phyloP scores from a whole-genome alignment of 129 eudicot genomes.

The Tagetes erecta region DNA sequence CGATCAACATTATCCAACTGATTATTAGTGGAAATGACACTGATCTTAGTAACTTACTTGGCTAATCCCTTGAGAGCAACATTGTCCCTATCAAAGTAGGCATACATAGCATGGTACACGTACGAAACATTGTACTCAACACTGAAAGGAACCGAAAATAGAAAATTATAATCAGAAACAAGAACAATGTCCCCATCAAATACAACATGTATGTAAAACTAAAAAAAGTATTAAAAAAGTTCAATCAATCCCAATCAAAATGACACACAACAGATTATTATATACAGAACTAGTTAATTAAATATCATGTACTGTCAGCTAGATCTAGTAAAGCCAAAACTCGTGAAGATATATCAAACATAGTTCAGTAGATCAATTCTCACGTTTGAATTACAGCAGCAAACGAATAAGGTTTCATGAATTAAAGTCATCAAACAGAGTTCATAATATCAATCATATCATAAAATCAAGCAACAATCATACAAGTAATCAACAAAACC shows the following conservation, averaged over 20 bases:
- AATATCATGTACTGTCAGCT: background rate
- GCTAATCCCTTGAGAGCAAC: conserved; percentile 95
- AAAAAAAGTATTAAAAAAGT: conserved; percentile 3
- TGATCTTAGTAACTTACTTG: conserved; percentile 48
- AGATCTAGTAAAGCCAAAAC: background rate
- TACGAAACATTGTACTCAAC: conserved; percentile 96
- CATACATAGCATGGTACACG: conserved; percentile 91
- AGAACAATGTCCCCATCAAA: conserved; percentile 25
- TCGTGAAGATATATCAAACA: conserved; percentile 26
- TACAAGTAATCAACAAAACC: too few species aligned
- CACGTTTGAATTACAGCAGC: background rate
- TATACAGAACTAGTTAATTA: background rate
- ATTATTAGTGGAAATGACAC: background rate
- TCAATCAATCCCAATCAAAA: background rate
- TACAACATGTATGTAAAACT: background rate
- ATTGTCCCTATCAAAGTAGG: conserved; percentile 92
- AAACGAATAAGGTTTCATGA: background rate
- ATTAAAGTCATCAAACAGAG: conserved; percentile 4
- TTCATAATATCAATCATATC: too few species aligned
- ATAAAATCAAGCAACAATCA: too few species aligned
- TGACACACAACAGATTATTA: background rate
- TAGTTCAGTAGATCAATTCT: background rate
- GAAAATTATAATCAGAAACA: background rate
- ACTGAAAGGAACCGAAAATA: conserved; percentile 41
- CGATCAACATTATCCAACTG: background rate